phyloP scores from a whole-genome alignment of 2,329 filamentous ascomycete genomes.

The Trichoderma oligosporum region DNA sequence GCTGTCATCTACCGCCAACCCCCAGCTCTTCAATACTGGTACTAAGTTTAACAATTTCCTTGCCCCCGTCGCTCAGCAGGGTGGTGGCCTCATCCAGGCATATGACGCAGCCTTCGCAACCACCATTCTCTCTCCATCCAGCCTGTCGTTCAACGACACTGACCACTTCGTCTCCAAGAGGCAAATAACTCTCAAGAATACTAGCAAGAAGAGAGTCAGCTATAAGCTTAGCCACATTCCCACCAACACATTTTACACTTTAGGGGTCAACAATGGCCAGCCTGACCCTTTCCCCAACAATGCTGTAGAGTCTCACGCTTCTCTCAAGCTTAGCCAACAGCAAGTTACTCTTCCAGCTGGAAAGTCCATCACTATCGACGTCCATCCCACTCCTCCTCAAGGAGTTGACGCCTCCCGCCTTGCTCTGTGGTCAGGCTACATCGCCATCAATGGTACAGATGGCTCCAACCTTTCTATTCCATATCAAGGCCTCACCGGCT shows the following conservation, averaged over 20 bases:
- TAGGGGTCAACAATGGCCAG: slow-evolving; percentile 32
- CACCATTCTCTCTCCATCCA: slow-evolving; percentile 51
- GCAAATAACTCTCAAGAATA: slow-evolving; percentile 52
- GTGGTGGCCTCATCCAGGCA: slow-evolving; percentile 57
- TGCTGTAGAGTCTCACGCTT: slow-evolving; percentile 39
- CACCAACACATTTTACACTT: slow-evolving; percentile 52
- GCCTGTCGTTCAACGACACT: slow-evolving; percentile 62
- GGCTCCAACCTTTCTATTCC: slow-evolving; percentile 38
- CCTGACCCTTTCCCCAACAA: slow-evolving; percentile 46
- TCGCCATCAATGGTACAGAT: slow-evolving; percentile 40
- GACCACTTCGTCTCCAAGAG: slow-evolving; percentile 50
- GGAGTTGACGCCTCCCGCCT: slow-evolving; percentile 35
- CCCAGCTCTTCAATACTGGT: slow-evolving; percentile 47
- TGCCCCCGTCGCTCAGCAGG: slow-evolving; percentile 58
- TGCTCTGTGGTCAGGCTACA: slow-evolving; percentile 42
- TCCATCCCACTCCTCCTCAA: slow-evolving; percentile 42
- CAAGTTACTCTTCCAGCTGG: slow-evolving; percentile 43
- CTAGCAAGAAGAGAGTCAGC: slow-evolving; percentile 44
- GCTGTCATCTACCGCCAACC: slow-evolving; percentile 48
- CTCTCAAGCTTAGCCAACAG: slow-evolving; percentile 40
- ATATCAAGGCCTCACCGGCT: slow-evolving; percentile 40
- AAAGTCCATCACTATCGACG: slow-evolving; percentile 44
- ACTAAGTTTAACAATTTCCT: slow-evolving; percentile 36
- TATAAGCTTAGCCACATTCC: slow-evolving; percentile 51
- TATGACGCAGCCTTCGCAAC: slow-evolving; percentile 55